Evolutionary conservation across 441 rosid genomes (phyloP).

Genomic region (Corymbia calophylla): DNA sequence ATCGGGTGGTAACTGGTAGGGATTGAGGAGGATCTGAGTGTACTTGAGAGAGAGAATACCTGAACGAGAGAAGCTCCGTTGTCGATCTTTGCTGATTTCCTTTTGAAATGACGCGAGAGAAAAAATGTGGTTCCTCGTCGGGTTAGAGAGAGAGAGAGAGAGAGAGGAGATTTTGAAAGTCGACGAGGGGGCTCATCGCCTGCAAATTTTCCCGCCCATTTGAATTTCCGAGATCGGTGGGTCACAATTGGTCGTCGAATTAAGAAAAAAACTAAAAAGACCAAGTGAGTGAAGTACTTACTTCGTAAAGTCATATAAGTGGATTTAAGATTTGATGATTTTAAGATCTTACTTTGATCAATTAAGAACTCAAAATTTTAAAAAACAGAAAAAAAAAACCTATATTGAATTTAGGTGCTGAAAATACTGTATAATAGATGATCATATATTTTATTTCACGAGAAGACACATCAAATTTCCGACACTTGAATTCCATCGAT

Average conservation of each 20-base stretch:
- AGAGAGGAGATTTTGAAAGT: background rate
- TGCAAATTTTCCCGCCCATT: background rate
- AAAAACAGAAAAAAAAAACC: background rate
- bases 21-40: background rate
- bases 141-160: background rate
- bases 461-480: rapidly evolving
- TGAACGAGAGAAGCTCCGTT: background rate
- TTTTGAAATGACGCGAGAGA: background rate
- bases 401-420: background rate
- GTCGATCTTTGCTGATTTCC: background rate
- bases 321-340: background rate
- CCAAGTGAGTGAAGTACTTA: background rate
- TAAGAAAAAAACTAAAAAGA: background rate
- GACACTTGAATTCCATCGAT: background rate
- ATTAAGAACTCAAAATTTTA: background rate
- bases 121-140: background rate
- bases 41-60: background rate
- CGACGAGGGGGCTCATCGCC: background rate
- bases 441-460: background rate
- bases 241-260: background rate
- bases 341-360: background rate
- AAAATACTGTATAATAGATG: background rate
- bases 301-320: background rate
- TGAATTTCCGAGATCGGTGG: background rate
- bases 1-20: background rate